Percentiles rank a stretch among this genome's conserved stretches.
phyloP scores from a whole-genome alignment of 192 early-diverging fungal species.

The Cetraspora pellucida region DNA sequence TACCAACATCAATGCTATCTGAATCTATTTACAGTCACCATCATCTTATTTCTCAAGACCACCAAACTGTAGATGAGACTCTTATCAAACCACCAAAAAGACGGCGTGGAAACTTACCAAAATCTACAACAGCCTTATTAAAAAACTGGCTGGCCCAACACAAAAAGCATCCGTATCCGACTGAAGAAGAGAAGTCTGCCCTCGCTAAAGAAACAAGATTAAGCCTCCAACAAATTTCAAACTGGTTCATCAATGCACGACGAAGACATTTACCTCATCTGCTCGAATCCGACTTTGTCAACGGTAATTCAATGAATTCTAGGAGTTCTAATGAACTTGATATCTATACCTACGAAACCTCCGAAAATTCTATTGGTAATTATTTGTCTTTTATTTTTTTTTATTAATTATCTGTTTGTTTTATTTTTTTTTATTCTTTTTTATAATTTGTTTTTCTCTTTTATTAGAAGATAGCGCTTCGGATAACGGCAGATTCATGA shows the following conservation, averaged over 20 bases:
- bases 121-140: slow-evolving; percentile 58
- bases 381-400: background rate
- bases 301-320: background rate
- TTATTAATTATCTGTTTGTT: background rate
- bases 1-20: background rate
- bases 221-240: slow-evolving; percentile 69
- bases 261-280: slow-evolving; percentile 53
- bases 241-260: slow-evolving; percentile 79
- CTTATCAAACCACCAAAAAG: background rate
- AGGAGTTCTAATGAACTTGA: background rate
- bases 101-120: slow-evolving; percentile 63
- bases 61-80: background rate
- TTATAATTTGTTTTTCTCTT: background rate
- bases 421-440: background rate
- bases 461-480: background rate
- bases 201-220: slow-evolving; percentile 57
- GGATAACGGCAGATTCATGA: background rate
- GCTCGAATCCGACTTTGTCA: slow-evolving; percentile 26
- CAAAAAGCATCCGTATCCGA: slow-evolving; percentile 67
- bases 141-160: slow-evolving; percentile 65
- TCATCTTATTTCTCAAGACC: background rate
- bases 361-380: slow-evolving; percentile 17
- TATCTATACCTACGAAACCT: background rate
- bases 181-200: slow-evolving; percentile 61
- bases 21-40: background rate